phyloP scores from a whole-genome alignment of 2,329 filamentous ascomycete genomes.

The Biscogniauxia mediterranea region DNA sequence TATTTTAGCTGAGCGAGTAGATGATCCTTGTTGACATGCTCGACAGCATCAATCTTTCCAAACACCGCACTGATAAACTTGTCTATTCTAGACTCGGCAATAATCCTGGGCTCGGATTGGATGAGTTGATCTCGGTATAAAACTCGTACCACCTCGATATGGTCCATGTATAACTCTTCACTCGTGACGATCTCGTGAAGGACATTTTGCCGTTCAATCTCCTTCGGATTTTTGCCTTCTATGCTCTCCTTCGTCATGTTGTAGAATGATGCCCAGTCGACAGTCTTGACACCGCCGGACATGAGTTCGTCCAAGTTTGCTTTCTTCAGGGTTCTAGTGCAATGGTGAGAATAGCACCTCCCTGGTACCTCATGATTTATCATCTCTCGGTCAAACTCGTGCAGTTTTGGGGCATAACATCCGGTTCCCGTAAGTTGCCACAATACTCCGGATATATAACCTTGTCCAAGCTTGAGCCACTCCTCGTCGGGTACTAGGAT shows the following conservation, averaged over 20 bases:
- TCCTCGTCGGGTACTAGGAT: slow-evolving; percentile 88
- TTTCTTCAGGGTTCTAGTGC: slow-evolving; percentile 91
- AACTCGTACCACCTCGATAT: slow-evolving; percentile 79
- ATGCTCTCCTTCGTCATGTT: slow-evolving; percentile 75
- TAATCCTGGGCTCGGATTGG: slow-evolving; percentile 72
- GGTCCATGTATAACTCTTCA: slow-evolving; percentile 87
- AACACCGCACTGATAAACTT: slow-evolving; percentile 86
- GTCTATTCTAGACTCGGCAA: slow-evolving; percentile 72
- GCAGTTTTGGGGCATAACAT: slow-evolving; percentile 84
- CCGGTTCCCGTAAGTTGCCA: slow-evolving; percentile 90
- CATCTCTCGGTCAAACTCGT: slow-evolving; percentile 52
- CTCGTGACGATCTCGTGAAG: slow-evolving; percentile 93
- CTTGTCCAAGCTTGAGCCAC: slow-evolving; percentile 90
- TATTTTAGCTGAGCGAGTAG: slow-evolving; percentile 93
- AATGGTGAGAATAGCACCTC: slow-evolving; percentile 91
- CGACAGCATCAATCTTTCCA: slow-evolving; percentile 83
- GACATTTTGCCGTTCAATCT: slow-evolving; percentile 89
- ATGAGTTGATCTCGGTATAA: slow-evolving; percentile 83
- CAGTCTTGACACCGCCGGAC: slow-evolving; percentile 65
- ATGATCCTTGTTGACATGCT: slow-evolving; percentile 89
- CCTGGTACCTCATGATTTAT: slow-evolving; percentile 55
- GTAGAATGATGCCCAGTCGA: slow-evolving; percentile 91
- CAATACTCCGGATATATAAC: slow-evolving; percentile 80
- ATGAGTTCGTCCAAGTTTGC: slow-evolving; percentile 78
- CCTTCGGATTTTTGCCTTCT: slow-evolving; percentile 73